Base-by-base conservation (phyloP, 2,329 filamentous ascomycete genomes). In the Ceratocystis variospora region DNA sequence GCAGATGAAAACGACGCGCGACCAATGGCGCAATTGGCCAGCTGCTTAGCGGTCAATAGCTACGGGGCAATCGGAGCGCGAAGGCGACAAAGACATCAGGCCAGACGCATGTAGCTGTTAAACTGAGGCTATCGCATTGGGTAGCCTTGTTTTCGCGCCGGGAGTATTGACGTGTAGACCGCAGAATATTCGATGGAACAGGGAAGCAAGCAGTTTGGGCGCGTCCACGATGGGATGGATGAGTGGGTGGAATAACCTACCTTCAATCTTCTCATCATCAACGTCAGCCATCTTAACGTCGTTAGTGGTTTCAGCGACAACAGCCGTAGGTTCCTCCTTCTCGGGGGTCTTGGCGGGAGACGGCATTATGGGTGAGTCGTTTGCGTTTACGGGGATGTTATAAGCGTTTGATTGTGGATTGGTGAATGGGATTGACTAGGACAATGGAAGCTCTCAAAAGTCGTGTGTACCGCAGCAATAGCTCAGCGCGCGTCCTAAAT, bases 261-360 rank as follows among this genome's bases (percentile, higher is more conserved):
- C 55, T 69, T 69, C 62, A 71, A 69, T 65, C 70, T 71, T 64
- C 69, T 68, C 69, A 70, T 61, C 63, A 70, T 68, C 61, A 70
- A 70, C 69, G 68, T 71, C 63, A 66, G 69, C 46, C 69, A 70
- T 44, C 71, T 72, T 64, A 71, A 72, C 68, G 71, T 69, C 66
- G 71, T 71, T 31, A 70, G 59, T 50, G 28, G 63, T 61, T 22
- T 66, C 41, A 64, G 68, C 59, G 45, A 64, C 57, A 48, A 67
- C 62, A 33, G 66, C 53, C 62, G 67, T 46, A 28, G 63, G 61
- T 45, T 69, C 67, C 59, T 68, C 67, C 68, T 70, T 66, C 68
- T 68, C 68, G 59, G 67, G 63, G 53, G 64, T 65, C 67, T 68
- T 67, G 12, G 67, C 66, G 57, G 65, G 33, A 50, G 66, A 67